Conservation (phyloP, 805 yeast species). For the Barnettozyma sp. region DNA sequence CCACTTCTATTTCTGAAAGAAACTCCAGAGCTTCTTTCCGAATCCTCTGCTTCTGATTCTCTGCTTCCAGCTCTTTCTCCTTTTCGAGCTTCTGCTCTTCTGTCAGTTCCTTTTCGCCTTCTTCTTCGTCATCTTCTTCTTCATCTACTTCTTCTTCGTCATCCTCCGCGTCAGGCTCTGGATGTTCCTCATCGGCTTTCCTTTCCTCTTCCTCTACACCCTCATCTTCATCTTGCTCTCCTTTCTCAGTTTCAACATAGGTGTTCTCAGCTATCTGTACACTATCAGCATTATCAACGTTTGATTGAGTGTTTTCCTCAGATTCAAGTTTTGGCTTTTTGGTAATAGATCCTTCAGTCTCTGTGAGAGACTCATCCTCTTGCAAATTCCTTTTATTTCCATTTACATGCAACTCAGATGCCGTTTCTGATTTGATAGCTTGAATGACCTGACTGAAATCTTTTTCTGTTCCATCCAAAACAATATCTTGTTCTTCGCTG, state of each 20-base stretch:
- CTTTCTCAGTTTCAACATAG: conserved; percentile 13
- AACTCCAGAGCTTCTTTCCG: conserved; percentile 63
- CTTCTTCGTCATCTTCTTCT: conserved; percentile 19
- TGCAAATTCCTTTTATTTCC: conserved; percentile 12
- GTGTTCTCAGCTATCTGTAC: conserved; percentile 3
- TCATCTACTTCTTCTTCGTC: conserved; percentile 18
- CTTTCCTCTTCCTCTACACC: conserved; percentile 9
- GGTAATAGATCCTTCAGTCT: conserved; percentile 13
- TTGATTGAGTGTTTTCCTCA: conserved; percentile 9
- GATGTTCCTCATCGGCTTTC: conserved; percentile 11
- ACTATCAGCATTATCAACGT: conserved; percentile 13
- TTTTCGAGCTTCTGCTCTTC: conserved; percentile 20
- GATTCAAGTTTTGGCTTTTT: conserved; percentile 17
- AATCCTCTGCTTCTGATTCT: conserved; percentile 30
- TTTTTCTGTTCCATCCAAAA: conserved; percentile 19
- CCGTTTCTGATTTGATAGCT: conserved; percentile 10
- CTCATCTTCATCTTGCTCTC: conserved; percentile 15
- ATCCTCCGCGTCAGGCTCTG: too few relatives aligned
- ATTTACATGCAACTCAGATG: conserved; percentile 1
- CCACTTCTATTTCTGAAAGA: conserved; percentile 73
- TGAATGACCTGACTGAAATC: conserved; percentile 20
- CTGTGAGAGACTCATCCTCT: conserved; percentile 19
- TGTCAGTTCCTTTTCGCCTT: conserved; percentile 20
- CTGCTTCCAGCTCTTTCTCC: conserved; percentile 19
- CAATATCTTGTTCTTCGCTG: conserved; percentile 19